Evolutionary conservation across 164 flowering plant genomes (phyloP).

Genomic region (Umbilicus rupestris): DNA sequence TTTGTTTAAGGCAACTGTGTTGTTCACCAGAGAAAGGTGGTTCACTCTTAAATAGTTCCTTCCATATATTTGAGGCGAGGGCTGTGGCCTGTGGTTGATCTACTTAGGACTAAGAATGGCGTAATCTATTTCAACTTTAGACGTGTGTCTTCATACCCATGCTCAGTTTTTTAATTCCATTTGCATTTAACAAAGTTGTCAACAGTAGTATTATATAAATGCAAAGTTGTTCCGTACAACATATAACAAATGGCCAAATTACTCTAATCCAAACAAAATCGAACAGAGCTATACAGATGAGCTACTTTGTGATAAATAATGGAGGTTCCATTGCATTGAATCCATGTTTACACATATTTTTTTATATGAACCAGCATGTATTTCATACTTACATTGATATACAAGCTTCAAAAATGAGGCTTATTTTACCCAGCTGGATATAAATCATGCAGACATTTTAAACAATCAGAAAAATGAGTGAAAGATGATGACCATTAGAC

Average conservation of each 20-base stretch:
- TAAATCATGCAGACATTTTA: background rate
- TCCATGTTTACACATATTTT: background rate
- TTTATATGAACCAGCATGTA: background rate
- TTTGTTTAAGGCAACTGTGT: too few relatives aligned
- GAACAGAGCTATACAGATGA: background rate
- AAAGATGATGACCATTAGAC: background rate
- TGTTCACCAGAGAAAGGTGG: too few relatives aligned
- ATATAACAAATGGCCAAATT: background rate
- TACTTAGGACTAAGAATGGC: background rate
- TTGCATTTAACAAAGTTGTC: background rate
- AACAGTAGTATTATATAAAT: background rate
- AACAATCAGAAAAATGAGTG: background rate
- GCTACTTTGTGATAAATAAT: background rate
- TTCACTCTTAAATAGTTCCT: too few relatives aligned
- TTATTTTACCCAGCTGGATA: background rate
- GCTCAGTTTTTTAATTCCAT: background rate
- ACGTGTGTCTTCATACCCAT: background rate
- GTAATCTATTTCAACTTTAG: background rate
- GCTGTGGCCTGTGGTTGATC: background rate
- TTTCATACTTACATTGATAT: background rate
- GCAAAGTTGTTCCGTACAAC: background rate
- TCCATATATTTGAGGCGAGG: background rate
- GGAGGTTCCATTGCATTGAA: background rate
- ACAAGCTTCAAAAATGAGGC: background rate
- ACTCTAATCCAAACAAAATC: background rate